Base-by-base conservation (phyloP, 768 basidiomycete species). In the Tephrocybe sp. region DNA sequence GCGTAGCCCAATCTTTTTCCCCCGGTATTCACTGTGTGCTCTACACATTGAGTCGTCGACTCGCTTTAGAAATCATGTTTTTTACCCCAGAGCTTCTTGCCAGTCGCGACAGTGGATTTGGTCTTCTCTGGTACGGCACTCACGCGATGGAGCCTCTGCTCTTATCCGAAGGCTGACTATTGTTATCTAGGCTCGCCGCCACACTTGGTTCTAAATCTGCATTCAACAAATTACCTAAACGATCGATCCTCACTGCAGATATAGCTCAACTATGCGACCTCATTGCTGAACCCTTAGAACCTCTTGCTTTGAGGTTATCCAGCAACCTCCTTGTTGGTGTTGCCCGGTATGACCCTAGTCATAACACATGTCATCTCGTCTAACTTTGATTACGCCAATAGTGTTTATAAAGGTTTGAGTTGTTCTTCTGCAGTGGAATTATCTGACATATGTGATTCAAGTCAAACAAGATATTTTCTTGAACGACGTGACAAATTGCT, bases 251-350 rank as follows among this genome's bases (percentile, higher is more conserved):
- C 58, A 84, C 82, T 3, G 90, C 92, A 28, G 86, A 96, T 65
- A 92, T 96, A 38, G 66, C 82, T 27, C 80, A 88, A 64, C 68
- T 95, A 60, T 96, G 93, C 64, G 79, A 75, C 30, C 76, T 92
- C 31, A 93, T 96, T 44, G 79, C 83, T 22, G 77, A 87, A 58
- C 93, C 93, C n/a, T 66, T 75, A 19, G 93, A 95, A 57, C 93
- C 93, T 31, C 75, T 96, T 27, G 92, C 93, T 2, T 70, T 96
- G 48, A 77, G 93, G 55, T 71, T 95, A 47, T 93, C 92, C 9
- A 92, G 91, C 51, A 92, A 92, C 62, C 69, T 96, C 35, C 84
- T 96, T 77, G 86, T 95, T 52, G 93, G 93, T 3, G 93, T 87
- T 28, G 89, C 87, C 18, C 82, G 92, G 92, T 92, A 65, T 51